Evolutionary conservation across 108 stramenopile species (phyloP).

Genomic region (Cyclotella baltica): DNA sequence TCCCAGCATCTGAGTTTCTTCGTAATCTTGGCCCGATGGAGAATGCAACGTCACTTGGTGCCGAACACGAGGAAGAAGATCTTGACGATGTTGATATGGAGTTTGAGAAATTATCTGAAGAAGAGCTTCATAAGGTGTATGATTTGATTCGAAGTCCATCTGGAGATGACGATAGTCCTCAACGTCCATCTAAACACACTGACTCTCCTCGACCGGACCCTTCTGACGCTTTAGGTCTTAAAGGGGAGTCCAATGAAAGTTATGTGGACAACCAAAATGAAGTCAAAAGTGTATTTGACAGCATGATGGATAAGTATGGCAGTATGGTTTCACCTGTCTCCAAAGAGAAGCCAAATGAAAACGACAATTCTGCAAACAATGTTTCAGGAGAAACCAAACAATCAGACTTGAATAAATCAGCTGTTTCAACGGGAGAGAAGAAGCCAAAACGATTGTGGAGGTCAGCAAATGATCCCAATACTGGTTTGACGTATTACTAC

Average conservation of each 20-base stretch:
- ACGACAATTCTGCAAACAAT: neutral
- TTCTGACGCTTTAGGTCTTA: constrained; percentile 31
- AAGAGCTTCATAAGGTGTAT: constrained; percentile 43
- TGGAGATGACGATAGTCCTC: constrained; percentile 29
- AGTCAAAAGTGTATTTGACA: constrained; percentile 2
- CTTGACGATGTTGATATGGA: constrained; percentile 19
- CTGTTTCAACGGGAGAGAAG: neutral
- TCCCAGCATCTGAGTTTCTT: constrained; percentile 54
- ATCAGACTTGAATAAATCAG: neutral
- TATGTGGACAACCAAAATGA: constrained; percentile 4
- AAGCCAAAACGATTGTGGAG: constrained; percentile 71
- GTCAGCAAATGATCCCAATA: constrained; percentile 60
- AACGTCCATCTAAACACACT: constrained; percentile 17
- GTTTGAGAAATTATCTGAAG: constrained; percentile 24
- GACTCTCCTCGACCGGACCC: constrained; percentile 30
- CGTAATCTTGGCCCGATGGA: constrained; percentile 1
- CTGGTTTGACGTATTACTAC: constrained; percentile 80
- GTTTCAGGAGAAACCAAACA: neutral
- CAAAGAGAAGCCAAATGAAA: constrained; percentile 2
- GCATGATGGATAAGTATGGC: constrained; percentile 5
- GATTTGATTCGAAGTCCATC: constrained; percentile 59
- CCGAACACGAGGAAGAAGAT: constrained; percentile 11
- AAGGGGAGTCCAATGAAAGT: constrained; percentile 19
- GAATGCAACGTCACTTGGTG: constrained; percentile 5
- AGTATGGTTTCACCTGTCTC: constrained; percentile 1